Conservation (phyloP, 1,139 yeast genomes). For the Taphrina flavorubra region DNA sequence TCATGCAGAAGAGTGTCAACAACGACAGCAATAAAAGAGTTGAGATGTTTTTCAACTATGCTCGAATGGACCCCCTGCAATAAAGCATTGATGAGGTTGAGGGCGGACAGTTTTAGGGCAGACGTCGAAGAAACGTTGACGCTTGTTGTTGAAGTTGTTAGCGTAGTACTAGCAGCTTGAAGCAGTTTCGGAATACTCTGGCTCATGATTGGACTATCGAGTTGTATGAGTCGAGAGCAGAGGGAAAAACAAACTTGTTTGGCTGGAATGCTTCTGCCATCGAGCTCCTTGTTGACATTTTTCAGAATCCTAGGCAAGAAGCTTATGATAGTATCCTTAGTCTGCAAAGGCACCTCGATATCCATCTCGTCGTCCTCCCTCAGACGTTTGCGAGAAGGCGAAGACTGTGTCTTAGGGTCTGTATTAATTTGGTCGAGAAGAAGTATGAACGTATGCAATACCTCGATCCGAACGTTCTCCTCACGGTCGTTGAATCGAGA, state of each 20-base stretch:
- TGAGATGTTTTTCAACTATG: not conserved
- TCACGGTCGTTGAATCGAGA: conserved; percentile 53
- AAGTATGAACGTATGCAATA: conserved; percentile 50
- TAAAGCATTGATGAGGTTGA: conserved; percentile 24
- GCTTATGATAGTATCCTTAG: conserved; percentile 2
- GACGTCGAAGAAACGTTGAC: conserved; percentile 10
- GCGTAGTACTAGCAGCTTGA: not conserved
- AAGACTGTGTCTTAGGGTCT: not conserved
- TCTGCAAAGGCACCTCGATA: conserved; percentile 2
- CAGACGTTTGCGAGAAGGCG: conserved; percentile 25
- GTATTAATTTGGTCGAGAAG: conserved; percentile 27
- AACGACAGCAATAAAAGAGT: conserved; percentile 9
- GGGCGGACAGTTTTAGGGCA: conserved; percentile 20
- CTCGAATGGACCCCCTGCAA: not conserved
- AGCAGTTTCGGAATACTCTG: conserved; percentile 1
- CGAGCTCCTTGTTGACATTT: conserved; percentile 17
- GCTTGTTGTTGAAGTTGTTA: conserved; percentile 8
- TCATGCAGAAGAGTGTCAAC: conserved; percentile 11
- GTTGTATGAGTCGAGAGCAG: not conserved
- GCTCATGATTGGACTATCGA: not conserved
- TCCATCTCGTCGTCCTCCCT: conserved; percentile 35
- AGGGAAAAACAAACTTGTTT: conserved; percentile 19
- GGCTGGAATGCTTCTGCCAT: conserved; percentile 18
- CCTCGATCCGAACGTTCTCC: conserved; percentile 53
- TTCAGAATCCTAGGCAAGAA: conserved; percentile 13